phyloP scores from a whole-genome alignment of 192 early-diverging fungal species.

The Dissophora globulifera region DNA sequence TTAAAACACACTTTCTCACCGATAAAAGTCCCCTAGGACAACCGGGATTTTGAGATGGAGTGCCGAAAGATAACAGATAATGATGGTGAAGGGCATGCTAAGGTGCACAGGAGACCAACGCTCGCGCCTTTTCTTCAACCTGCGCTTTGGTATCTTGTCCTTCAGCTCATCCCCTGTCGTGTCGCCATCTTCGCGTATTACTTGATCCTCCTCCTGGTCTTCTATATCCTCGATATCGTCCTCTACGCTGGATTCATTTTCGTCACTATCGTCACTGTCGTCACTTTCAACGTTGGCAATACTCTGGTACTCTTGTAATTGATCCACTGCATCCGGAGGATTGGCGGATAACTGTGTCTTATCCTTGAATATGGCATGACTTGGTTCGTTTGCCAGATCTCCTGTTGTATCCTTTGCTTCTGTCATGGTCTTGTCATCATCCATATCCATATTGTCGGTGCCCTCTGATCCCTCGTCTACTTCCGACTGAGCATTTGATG shows the following conservation, averaged over 20 bases:
- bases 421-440: no score
- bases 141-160: no score
- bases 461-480: no score
- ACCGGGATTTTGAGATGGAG: slow-evolving; percentile 35
- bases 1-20: slow-evolving; percentile 7
- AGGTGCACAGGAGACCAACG: no score
- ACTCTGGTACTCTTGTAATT: slow-evolving; percentile 19
- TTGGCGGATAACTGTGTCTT: neutral
- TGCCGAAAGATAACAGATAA: slow-evolving; percentile 28
- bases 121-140: no score
- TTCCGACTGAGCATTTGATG: no score
- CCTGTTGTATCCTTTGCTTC: neutral
- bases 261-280: no score
- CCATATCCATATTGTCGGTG: neutral
- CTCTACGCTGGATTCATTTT: no score
- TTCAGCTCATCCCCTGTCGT: slow-evolving; percentile 11
- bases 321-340: slow-evolving; percentile 9
- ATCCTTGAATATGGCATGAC: slow-evolving; percentile 25
- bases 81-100: slow-evolving; percentile 16
- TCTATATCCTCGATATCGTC: neutral
- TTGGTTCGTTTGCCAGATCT: no score
- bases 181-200: slow-evolving; percentile 4
- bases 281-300: no score
- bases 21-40: slow-evolving; percentile 32
- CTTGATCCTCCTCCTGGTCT: no score